These are phyloP conservation scores for Vairimorpha necatrix DNA, from an alignment of 371 early-diverging fungal genomes.

Conservation along the genomic window DNA sequence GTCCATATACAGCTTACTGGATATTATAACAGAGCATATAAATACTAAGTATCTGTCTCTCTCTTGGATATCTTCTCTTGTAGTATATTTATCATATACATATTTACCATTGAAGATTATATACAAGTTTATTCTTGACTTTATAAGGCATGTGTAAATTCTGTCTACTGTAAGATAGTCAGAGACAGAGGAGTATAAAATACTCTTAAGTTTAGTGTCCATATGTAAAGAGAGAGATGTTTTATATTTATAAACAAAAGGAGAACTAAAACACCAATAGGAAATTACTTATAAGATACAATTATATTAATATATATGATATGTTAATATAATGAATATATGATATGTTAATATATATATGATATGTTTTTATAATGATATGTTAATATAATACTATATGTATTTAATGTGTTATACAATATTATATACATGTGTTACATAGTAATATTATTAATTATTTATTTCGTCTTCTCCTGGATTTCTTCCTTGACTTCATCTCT, in stretches of 20 bases:
- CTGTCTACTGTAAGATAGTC: conserved; percentile 10
- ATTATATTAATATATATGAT: too few relatives aligned
- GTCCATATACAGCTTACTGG: conserved; percentile 32
- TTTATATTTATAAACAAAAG: not conserved
- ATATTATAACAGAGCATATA: conserved; percentile 21
- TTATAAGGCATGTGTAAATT: conserved; percentile 25
- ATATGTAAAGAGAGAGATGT: not conserved
- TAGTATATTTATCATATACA: conserved; percentile 21
- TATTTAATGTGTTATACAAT: too few relatives aligned
- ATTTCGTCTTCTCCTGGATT: conserved; percentile 11
- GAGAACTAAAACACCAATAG: not conserved
- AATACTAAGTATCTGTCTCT: conserved; percentile 20
- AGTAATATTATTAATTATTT: not conserved
- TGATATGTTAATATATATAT: too few relatives aligned
- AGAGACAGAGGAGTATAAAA: conserved; percentile 5
- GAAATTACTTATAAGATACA: not conserved
- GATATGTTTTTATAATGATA: too few relatives aligned
- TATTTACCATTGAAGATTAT: conserved; percentile 22
- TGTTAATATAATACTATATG: too few relatives aligned
- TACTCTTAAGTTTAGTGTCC: conserved; percentile 1
- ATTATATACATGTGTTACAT: too few relatives aligned
- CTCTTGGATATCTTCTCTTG: not conserved
- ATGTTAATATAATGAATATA: too few relatives aligned
- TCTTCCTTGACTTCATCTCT: conserved; percentile 22
- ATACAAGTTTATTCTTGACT: conserved; percentile 1